These are phyloP conservation scores for Pestalotiopsis sp. DNA, from an alignment of 2,329 filamentous ascomycete species.

Conservation along the genomic window DNA sequence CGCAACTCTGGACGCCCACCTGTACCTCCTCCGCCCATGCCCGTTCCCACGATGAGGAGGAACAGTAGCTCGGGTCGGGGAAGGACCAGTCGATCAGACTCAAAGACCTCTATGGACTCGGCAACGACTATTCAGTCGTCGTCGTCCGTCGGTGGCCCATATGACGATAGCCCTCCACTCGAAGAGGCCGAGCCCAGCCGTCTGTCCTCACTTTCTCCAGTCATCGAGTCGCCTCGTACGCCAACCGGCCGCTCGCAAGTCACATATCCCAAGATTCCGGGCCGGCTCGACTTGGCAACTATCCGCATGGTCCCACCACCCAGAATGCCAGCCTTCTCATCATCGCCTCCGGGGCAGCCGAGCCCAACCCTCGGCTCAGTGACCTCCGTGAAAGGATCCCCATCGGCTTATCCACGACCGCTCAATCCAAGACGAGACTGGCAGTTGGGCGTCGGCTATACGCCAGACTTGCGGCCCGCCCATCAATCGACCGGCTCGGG, in stretches of 20 bases:
- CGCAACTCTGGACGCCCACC: conserved; percentile 15
- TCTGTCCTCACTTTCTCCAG: conserved; percentile 44
- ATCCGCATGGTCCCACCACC: conserved; percentile 33
- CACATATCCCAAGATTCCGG: conserved; percentile 29
- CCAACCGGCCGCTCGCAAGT: conserved; percentile 33
- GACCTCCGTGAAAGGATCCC: conserved; percentile 21
- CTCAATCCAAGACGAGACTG: conserved; percentile 20
- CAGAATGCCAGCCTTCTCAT: conserved; percentile 29
- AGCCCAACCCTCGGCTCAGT: conserved; percentile 42
- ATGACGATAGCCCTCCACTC: conserved; percentile 33
- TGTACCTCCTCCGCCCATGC: conserved; percentile 10
- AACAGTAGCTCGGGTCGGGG: conserved; percentile 18
- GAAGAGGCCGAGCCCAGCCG: conserved; percentile 29
- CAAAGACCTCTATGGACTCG: conserved; percentile 32
- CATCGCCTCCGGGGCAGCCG: conserved; percentile 38
- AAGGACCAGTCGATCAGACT: conserved; percentile 26
- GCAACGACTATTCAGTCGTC: conserved; percentile 38
- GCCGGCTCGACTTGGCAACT: conserved; percentile 26
- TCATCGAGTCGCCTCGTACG: conserved; percentile 44
- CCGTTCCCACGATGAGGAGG: conserved; percentile 12
- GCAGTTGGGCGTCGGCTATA: background rate
- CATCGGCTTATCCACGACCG: conserved; percentile 26
- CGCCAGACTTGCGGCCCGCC: conserved; percentile 5
- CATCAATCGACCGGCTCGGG: conserved; percentile 22
- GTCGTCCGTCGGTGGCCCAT: conserved; percentile 19